Evolutionary conservation across 1,284 basidiomycete species (phyloP).

Genomic region (Pholiota adiposa): DNA sequence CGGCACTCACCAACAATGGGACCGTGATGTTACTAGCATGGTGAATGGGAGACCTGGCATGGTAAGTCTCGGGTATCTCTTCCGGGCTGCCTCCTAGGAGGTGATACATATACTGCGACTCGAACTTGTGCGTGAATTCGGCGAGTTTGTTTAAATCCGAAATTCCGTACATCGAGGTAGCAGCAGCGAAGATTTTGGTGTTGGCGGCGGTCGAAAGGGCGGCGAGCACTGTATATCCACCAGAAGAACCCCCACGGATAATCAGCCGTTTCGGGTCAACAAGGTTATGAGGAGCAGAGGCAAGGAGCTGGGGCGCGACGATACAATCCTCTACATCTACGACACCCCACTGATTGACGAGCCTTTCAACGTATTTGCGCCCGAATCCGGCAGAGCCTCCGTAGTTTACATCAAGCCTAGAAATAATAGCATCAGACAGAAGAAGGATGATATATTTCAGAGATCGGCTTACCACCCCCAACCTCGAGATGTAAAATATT

Average conservation of each 20-base stretch:
- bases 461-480: conserved; percentile 57
- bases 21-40: conserved; percentile 52
- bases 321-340: conserved; percentile 69
- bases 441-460: background rate
- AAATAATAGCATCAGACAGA: too few species aligned
- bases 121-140: conserved; percentile 70
- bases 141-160: conserved; percentile 54
- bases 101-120: conserved; percentile 55
- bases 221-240: conserved; percentile 64
- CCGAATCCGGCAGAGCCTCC: conserved; percentile 73
- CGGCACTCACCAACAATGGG: conserved; percentile 51
- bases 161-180: conserved; percentile 57
- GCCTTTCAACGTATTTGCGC: conserved; percentile 59
- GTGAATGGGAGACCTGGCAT: conserved; percentile 52
- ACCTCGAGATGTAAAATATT: conserved; percentile 72
- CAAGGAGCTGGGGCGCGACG: conserved; percentile 51
- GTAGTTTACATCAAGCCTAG: conserved; percentile 73
- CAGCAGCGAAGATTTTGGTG: conserved; percentile 49
- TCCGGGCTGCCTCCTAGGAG: conserved; percentile 58
- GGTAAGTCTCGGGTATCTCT: conserved; percentile 51
- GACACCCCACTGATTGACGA: conserved; percentile 69
- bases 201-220: conserved; percentile 44
- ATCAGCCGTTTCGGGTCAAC: conserved; percentile 61
- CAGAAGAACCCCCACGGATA: conserved; percentile 64
- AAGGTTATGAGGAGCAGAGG: conserved; percentile 43